These are phyloP conservation scores for Cryphonectria radicalis DNA, from an alignment of 2,329 filamentous ascomycete genomes.

Conservation along the genomic window DNA sequence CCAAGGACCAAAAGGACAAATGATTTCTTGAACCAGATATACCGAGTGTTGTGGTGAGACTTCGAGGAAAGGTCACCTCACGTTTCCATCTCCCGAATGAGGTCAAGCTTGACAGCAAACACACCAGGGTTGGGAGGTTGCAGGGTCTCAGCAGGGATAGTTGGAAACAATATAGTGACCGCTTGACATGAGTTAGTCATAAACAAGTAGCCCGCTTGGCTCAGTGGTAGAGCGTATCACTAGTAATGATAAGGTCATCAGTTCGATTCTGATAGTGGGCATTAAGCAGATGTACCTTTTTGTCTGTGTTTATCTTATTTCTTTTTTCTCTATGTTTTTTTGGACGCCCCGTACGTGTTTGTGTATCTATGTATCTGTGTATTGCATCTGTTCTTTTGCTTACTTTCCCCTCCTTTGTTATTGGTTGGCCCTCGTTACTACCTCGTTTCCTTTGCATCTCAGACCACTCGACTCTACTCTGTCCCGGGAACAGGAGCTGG, in stretches of 20 bases:
- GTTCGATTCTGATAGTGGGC: constrained; percentile 30
- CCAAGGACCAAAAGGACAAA: background rate
- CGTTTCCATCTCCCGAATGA: background rate
- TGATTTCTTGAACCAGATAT: background rate
- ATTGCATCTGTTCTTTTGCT: no score
- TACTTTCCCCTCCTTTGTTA: no score
- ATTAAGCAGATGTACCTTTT: background rate
- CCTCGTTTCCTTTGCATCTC: no score
- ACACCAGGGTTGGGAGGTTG: background rate
- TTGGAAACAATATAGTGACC: no score
- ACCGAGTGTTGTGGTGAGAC: constrained; percentile 3
- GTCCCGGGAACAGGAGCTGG: no score
- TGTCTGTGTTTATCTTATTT: background rate
- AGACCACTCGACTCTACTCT: no score
- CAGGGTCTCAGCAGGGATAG: background rate
- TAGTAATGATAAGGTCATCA: constrained; percentile 30
- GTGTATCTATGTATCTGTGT: no score
- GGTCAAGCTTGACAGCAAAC: background rate
- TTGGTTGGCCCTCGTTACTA: no score
- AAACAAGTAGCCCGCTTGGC: constrained; percentile 17
- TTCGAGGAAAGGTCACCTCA: constrained; percentile 9
- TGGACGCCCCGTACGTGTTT: no score
- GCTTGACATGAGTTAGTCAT: background rate
- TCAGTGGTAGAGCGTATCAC: constrained; percentile 32
- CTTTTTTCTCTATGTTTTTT: no score